Base-by-base conservation (phyloP, 2,329 filamentous ascomycete species). In the Pezicula rhizophila region DNA sequence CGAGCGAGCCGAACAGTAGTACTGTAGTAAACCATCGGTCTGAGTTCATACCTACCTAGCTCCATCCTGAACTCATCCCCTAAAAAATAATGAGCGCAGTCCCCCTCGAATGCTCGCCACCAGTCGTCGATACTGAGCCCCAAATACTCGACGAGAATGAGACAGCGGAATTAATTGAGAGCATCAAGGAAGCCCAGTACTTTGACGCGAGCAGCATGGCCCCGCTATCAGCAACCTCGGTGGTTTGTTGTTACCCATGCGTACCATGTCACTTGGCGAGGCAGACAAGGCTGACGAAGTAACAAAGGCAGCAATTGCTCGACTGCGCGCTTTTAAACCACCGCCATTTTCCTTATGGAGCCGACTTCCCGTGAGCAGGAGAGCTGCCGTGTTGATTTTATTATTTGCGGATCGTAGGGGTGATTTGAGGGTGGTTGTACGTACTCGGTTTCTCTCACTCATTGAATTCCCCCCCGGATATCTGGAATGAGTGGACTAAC, bases 311-410 rank as follows among this genome's bases (percentile, higher is more conserved):
- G 66, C 65, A 31, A 58, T 85, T 55, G 75, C 78, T 48, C 75
- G 81, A 51, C 70, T 85, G 48, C 75, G 80, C 46, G 73, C 79
- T 47, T 85, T 80, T 64, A 75, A 70, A 50, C 75, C 82, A 15
- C 81, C 81, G 2, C 68, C 78, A 2, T 83, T 84, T 57, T 71
- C 80, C 10, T 64, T 78, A 50, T 85, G 82, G 82, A 76, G 83
- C 60, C 68, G 68, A 17, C 71, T 85, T 25, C 81, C 82, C 2
- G 68, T 76, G 12, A 79, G 73, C 55, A 80, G 88, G 53, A 82
- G 90, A 56, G 92, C 92, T 12, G 91, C 92, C 20, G 92, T 97
- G 37, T 71, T 97, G 47, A 78, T 97, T 43, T 77, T 97, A 46
- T 77, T 97, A 1, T 96, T 93, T 65, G 89, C 90, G 33, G 92